Evolutionary conservation across 306 rosid species (phyloP), one percentile per base, ranked within the genome.

Genomic region (Arachis stenosperma): DNA sequence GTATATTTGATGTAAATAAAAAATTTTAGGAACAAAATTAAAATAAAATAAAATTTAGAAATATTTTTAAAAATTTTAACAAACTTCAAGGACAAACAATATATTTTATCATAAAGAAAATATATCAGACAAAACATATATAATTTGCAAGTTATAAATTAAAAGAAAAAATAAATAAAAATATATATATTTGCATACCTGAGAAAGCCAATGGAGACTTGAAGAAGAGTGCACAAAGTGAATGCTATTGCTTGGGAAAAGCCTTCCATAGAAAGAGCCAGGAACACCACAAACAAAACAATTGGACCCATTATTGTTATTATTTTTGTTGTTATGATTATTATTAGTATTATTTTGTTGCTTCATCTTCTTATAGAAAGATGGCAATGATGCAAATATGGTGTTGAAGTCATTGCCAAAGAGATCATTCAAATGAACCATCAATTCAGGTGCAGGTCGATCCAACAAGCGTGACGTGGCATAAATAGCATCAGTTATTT

Each of bases 151-250:
- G 27, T 22, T 22, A 22, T 4, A 40, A 48, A 48, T 9, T 11
- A 50, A 50, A 11, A 11, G 1, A 4, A 11, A 8, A 9, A 8
- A 9, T 50, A 4, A 8, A 56, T 7, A 46, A 10, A 11, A 11
- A 46, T 11, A 8, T 5, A 30, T 9, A 60, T 60, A n/a, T 42
- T 8, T 69, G 15, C 44, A 3, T 17, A 83, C 93, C 83, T 78
- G 86, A 79, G 94, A 91, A 65, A 88, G 90, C 94, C 97, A 91
- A 62, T 91, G 94, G 64, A 91, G 86, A 43, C 92, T 90, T 27
- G 94, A 84, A 75, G 94, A 90, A 73, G 97, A 87, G 81, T 87
- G 90, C 17, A 84, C 88, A 68, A 90, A 80, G 65, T 90, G 89
- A 5, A 87, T 61, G 56, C 73, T 78, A 0, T 82, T 78, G 36